A percentile compares a stretch with the other conserved stretches of the same genome.
Conservation (phyloP, 169 alveolate genomes). For the Eimeria zaria region DNA sequence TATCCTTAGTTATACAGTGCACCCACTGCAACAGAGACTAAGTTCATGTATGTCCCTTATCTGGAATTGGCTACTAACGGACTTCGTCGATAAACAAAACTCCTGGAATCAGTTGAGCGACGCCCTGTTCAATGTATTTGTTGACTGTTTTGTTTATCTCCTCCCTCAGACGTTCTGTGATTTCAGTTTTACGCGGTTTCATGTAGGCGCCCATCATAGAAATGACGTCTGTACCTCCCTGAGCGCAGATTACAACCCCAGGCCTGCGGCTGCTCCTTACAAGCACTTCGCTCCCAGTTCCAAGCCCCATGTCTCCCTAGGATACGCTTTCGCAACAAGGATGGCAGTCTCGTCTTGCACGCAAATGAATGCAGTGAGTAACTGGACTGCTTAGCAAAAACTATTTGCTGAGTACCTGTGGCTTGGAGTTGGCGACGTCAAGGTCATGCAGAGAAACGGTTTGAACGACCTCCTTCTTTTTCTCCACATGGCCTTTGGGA, state of each 20-base stretch:
- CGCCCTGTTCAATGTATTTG: constrained; percentile 97
- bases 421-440: constrained; percentile 99
- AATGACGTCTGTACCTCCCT: constrained; percentile 99
- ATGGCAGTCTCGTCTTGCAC: not conserved
- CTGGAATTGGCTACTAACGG: not conserved
- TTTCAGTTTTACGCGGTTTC: constrained; percentile 99
- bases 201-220: constrained; percentile 98
- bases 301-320: not conserved
- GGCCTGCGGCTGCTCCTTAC: not conserved
- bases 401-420: constrained; percentile 93
- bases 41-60: too few relatives aligned
- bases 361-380: not conserved
- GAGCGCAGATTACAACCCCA: not conserved
- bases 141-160: constrained; percentile 99
- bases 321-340: not conserved
- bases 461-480: constrained; percentile 99
- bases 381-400: not conserved
- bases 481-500: constrained; percentile 99
- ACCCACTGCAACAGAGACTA: not conserved
- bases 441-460: constrained; percentile 99
- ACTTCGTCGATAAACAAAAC: constrained; percentile 99
- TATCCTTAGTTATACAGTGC: not conserved
- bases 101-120: constrained; percentile 99
- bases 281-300: not conserved
- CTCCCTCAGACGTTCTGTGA: constrained; percentile 99